A percentile compares a stretch with the other conserved stretches of the same genome.
Evolutionary conservation across 257 asterid genomes (phyloP).

Genomic region (Nicotiana tomentosiformis): DNA sequence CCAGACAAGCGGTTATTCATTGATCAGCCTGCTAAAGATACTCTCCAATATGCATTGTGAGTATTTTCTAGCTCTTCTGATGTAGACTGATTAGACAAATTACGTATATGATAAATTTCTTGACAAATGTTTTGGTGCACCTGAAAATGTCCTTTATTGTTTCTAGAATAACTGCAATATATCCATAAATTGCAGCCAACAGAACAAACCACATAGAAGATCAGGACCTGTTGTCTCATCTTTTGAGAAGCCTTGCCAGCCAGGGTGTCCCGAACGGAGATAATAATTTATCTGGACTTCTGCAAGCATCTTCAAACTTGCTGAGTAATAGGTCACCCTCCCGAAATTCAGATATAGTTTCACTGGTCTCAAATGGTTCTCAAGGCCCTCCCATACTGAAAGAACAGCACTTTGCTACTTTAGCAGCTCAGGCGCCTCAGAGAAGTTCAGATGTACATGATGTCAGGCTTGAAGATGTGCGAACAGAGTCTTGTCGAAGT

Average conservation of each 20-base stretch:
- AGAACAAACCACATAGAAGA: constrained; percentile 37
- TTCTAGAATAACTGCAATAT: neutral
- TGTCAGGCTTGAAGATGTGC: constrained; percentile 20
- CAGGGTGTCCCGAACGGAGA: constrained; percentile 35
- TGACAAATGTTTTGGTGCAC: neutral
- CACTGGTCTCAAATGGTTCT: constrained; percentile 46
- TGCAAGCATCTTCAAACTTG: constrained; percentile 41
- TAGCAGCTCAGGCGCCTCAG: constrained; percentile 32
- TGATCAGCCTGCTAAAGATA: constrained; percentile 64
- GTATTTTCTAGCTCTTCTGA: constrained; percentile 17
- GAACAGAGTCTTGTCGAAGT: constrained; percentile 34
- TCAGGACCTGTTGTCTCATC: constrained; percentile 64
- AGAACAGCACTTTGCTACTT: constrained; percentile 26
- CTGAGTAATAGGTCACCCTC: constrained; percentile 35
- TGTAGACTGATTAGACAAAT: neutral
- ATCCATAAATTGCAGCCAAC: constrained; percentile 44
- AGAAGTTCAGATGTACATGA: constrained; percentile 17
- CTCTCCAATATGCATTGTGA: constrained; percentile 76
- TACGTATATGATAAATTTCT: no score
- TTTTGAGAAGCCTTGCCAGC: constrained; percentile 55
- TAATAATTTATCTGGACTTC: constrained; percentile 36
- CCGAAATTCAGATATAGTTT: constrained; percentile 39
- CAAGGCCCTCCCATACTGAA: constrained; percentile 36
- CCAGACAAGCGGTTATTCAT: constrained; percentile 53
- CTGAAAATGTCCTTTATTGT: neutral